Conservation (phyloP, 2,329 filamentous ascomycete species). For the Colletotrichum sp. region DNA sequence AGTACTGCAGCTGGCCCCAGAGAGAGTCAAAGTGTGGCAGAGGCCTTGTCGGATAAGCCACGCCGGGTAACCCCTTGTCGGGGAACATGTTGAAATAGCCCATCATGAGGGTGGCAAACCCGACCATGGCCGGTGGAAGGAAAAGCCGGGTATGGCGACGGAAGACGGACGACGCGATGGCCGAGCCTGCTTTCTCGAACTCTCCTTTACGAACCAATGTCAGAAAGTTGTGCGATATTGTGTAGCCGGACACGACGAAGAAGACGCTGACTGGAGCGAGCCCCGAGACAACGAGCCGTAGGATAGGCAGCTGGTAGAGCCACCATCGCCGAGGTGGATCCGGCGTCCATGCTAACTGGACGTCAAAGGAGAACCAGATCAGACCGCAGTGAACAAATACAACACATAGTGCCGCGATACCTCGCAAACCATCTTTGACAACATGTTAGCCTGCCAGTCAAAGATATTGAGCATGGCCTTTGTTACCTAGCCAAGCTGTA, state of each 20-base stretch:
- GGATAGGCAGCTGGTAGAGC: constrained; percentile 25
- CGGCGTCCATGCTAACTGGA: background rate
- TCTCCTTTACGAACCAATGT: constrained; percentile 23
- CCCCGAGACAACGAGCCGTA: constrained; percentile 32
- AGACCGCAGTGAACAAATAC: background rate
- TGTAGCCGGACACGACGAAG: constrained; percentile 42
- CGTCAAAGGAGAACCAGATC: background rate
- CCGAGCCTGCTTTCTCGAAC: constrained; percentile 6
- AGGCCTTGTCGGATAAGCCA: constrained; percentile 27
- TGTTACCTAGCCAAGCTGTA: background rate
- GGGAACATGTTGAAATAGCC: constrained; percentile 16
- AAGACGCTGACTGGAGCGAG: constrained; percentile 37
- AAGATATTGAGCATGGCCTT: background rate
- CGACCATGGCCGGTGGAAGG: constrained; percentile 1
- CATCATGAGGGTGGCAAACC: constrained; percentile 19
- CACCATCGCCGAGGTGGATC: background rate
- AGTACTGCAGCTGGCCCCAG: constrained; percentile 30
- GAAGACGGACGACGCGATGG: constrained; percentile 23
- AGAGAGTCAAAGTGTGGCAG: constrained; percentile 48
- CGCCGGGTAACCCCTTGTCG: background rate
- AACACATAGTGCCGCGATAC: background rate
- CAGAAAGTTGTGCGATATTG: constrained; percentile 34
- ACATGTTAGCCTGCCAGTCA: background rate
- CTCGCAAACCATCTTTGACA: background rate
- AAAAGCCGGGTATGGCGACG: constrained; percentile 18